Base-by-base conservation (phyloP, 2,329 filamentous ascomycete species). In the Arthrobotrys sphaeroides region DNA sequence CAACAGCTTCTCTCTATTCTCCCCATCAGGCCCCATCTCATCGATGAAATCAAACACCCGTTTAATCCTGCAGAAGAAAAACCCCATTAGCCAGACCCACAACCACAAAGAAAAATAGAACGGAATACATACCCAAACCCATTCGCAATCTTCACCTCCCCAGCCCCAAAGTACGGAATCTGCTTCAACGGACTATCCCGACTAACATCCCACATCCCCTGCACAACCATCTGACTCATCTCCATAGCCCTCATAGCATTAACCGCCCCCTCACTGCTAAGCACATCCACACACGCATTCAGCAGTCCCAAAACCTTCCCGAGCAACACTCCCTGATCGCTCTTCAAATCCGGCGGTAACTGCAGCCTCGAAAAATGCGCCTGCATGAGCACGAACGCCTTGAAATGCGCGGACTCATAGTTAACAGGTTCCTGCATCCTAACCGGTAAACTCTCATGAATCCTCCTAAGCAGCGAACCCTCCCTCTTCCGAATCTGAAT, bases 181-280 rank as follows among this genome's bases (percentile, higher is more conserved):
- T 99, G 95, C 85, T 97, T 97, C 78, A 99, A 87, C 40, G 95
- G 94, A 80, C 92, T 96, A 82, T 99, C 95, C 70, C 94, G 91
- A 12, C 57, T 53, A 12, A 69, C 62, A 84, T 99, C 94, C 95
- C 95, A 99, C 92, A 98, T 97, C 57, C 91, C 94, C 84, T 99
- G 95, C 2, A 99, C 94, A 62, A 96, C 92, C 95, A 99, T 99
- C 82, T 99, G 95, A 10, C 92, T 96, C 88, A 99, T 93, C 83
- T 99, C 95, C 94, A 99, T 99, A 26, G 95, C 95, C 80, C 91
- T 94, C 90, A 97, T 96, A 74, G 95, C 94, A 81, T 99, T 99
- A 77, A 99, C 87, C 80, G 97, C 93, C 12, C 94, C 95, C 80
- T 99, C 94, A 0, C 94, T 97, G 7, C 93, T 97, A 36, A 99